phyloP scores from a whole-genome alignment of 345 rosid species.

The Eucalyptus regnans region DNA sequence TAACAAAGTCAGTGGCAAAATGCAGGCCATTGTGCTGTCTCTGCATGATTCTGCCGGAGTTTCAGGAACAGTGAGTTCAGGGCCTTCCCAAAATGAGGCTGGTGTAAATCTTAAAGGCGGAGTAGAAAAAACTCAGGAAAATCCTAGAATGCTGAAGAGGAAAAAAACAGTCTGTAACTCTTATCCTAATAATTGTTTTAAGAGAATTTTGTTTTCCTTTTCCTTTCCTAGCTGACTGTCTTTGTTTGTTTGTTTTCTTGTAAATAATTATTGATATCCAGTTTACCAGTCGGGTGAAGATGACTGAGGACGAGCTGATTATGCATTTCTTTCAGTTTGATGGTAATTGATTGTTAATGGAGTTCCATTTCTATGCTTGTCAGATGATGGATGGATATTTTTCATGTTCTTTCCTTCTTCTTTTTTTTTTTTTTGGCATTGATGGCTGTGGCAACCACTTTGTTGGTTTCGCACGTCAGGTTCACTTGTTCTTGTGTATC shows the following conservation, averaged over 20 bases:
- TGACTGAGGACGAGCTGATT: conserved; percentile 75
- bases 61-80: neutral
- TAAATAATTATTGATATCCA: neutral
- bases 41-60: conserved; percentile 24
- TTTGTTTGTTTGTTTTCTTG: neutral
- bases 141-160: conserved; percentile 16
- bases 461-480: neutral
- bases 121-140: conserved; percentile 14
- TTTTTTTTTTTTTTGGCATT: neutral
- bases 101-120: conserved; percentile 3
- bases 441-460: neutral
- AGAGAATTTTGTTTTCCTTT: neutral
- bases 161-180: conserved; percentile 37
- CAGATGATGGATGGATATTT: neutral
- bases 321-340: conserved; percentile 74
- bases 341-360: conserved; percentile 23
- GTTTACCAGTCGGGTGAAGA: conserved; percentile 51
- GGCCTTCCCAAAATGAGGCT: conserved; percentile 3
- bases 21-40: conserved; percentile 77
- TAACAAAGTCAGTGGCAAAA: neutral
- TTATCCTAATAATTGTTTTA: neutral
- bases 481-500: neutral
- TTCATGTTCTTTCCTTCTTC: neutral
- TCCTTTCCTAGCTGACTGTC: conserved; percentile 24
- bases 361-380: neutral